phyloP scores from a whole-genome alignment of 768 basidiomycete species.

The Suillus clintonianus region DNA sequence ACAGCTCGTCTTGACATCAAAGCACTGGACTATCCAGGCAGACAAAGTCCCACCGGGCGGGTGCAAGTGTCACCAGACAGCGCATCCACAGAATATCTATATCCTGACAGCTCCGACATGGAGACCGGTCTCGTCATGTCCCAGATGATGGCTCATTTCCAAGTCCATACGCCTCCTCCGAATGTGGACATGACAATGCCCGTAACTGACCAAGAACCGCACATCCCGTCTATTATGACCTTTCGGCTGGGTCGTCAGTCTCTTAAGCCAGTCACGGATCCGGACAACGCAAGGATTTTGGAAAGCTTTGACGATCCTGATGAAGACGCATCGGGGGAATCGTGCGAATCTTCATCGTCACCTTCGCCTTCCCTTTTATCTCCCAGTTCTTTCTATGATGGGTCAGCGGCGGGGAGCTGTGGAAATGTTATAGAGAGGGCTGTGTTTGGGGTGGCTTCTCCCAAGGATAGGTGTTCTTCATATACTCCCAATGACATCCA shows the following conservation, averaged over 20 bases:
- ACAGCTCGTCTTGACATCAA: slow-evolving; percentile 10
- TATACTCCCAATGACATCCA: slow-evolving; percentile 5
- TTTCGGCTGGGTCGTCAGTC: slow-evolving; percentile 28
- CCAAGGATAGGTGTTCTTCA: neutral
- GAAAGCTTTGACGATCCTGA: slow-evolving; percentile 17
- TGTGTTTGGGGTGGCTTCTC: neutral
- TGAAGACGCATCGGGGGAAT: slow-evolving; percentile 15
- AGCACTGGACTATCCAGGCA: slow-evolving; percentile 13
- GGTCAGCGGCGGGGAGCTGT: slow-evolving; percentile 21
- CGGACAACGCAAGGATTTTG: slow-evolving; percentile 25
- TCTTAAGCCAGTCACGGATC: slow-evolving; percentile 27
- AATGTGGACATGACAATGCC: neutral
- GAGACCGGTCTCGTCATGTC: slow-evolving; percentile 29
- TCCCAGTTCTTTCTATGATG: slow-evolving; percentile 6
- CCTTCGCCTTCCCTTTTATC: slow-evolving; percentile 2
- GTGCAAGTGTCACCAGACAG: slow-evolving; percentile 28
- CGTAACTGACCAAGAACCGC: neutral
- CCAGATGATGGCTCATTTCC: slow-evolving; percentile 34
- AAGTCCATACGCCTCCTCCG: slow-evolving; percentile 18
- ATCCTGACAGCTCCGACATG: slow-evolving; percentile 28
- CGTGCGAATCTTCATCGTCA: slow-evolving; percentile 8
- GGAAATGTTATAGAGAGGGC: slow-evolving; percentile 13
- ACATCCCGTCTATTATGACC: slow-evolving; percentile 28
- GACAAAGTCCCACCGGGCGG: slow-evolving; percentile 15
- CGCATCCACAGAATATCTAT: slow-evolving; percentile 30